Conservation (phyloP, 2,329 filamentous ascomycete genomes). For the Zasmidium citrigriseum region DNA sequence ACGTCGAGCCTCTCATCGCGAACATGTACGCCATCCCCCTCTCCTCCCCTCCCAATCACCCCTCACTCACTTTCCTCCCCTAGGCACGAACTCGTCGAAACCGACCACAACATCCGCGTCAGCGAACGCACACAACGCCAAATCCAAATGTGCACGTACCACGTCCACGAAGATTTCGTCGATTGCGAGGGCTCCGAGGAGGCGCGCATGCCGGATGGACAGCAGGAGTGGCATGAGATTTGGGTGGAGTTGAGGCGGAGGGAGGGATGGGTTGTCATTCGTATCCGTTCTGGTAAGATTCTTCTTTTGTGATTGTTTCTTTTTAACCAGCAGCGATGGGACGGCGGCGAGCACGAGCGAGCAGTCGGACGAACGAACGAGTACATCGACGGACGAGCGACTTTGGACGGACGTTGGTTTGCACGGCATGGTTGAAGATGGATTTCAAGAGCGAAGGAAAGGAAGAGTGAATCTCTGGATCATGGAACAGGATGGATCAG, state of each 20-base stretch:
- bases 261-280: conserved; percentile 39
- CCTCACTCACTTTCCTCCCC: too few relatives aligned
- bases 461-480: background rate
- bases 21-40: too few relatives aligned
- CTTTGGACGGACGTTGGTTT: too few relatives aligned
- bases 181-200: conserved; percentile 6
- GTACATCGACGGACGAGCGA: too few relatives aligned
- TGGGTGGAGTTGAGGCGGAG: background rate
- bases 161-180: conserved; percentile 8
- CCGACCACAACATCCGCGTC: conserved; percentile 1
- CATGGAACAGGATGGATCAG: background rate
- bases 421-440: too few relatives aligned
- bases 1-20: conserved; percentile 9
- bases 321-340: too few relatives aligned
- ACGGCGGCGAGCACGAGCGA: too few relatives aligned
- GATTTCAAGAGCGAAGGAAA: background rate
- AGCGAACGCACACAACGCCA: conserved; percentile 5
- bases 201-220: background rate
- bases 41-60: too few relatives aligned
- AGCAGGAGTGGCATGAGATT: background rate
- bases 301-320: too few relatives aligned
- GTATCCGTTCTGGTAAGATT: too few relatives aligned
- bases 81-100: too few relatives aligned
- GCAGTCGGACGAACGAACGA: too few relatives aligned
- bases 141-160: conserved; percentile 14